Percentiles rank a stretch among this genome's conserved stretches.
These are phyloP conservation scores for Trametes gibbosa DNA, from an alignment of 768 basidiomycete genomes.

Conservation along the genomic window DNA sequence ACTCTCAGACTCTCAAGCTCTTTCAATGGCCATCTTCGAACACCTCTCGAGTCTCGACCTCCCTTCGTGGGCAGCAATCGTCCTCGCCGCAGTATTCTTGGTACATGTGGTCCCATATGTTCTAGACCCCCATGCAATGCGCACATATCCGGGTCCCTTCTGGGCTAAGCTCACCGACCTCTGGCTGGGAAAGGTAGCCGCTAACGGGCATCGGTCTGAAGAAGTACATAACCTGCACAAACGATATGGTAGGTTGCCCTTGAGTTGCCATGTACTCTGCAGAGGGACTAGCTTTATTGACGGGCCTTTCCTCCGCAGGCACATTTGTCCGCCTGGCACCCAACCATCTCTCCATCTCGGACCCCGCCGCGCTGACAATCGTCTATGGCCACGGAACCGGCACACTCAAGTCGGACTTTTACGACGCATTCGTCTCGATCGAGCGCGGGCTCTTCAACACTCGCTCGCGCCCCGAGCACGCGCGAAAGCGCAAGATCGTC, in stretches of 20 bases:
- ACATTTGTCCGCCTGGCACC: conserved; percentile 43
- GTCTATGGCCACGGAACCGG: conserved; percentile 86
- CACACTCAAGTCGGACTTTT: conserved; percentile 67
- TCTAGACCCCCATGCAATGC: conserved; percentile 56
- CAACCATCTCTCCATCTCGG: conserved; percentile 45
- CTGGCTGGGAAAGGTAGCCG: conserved; percentile 67
- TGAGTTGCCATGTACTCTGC: too few relatives aligned
- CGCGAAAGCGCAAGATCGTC: conserved; percentile 89
- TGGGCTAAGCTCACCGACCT: conserved; percentile 68
- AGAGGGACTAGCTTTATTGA: too few relatives aligned
- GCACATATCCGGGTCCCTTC: conserved; percentile 43
- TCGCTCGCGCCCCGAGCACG: conserved; percentile 72
- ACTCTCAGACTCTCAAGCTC: not conserved
- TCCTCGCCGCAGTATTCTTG: conserved; percentile 22
- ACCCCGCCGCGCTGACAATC: conserved; percentile 70
- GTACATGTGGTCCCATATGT: conserved; percentile 48
- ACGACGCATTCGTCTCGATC: conserved; percentile 39
- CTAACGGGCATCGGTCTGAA: conserved; percentile 71
- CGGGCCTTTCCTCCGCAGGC: conserved; percentile 24
- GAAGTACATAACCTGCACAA: conserved; percentile 69
- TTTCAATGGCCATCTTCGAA: conserved; percentile 17
- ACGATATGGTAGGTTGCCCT: conserved; percentile 56
- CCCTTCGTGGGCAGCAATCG: conserved; percentile 19
- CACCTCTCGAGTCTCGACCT: conserved; percentile 15
- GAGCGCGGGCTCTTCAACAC: conserved; percentile 70